Evolutionary conservation across 2,329 filamentous ascomycete genomes (phyloP).

Genomic region (Diplodia intermedia): DNA sequence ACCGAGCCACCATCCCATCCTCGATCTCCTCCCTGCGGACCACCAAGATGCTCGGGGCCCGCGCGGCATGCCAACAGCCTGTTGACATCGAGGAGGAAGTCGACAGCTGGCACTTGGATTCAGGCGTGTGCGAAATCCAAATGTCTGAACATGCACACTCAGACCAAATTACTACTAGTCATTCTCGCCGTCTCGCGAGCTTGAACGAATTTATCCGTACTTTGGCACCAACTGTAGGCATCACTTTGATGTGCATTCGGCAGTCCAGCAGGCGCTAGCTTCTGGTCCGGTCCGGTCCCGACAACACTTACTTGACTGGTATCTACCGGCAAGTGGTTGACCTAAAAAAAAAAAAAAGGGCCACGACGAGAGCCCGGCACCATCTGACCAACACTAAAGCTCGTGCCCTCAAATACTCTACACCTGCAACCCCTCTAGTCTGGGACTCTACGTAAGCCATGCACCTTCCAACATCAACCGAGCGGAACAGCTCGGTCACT

Average conservation of each 20-base stretch:
- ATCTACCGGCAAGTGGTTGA: not conserved
- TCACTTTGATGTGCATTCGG: not conserved
- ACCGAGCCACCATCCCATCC: not conserved
- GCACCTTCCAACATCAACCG: not conserved
- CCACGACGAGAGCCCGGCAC: not conserved
- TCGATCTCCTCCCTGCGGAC: not conserved
- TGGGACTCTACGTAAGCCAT: not conserved
- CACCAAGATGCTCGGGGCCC: not conserved
- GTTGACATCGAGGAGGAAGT: not conserved
- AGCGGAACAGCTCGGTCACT: not conserved
- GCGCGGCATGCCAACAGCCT: not conserved
- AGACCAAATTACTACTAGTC: not conserved
- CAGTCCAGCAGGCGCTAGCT: not conserved
- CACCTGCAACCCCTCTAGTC: not conserved
- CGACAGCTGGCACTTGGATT: not conserved
- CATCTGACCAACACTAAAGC: not conserved
- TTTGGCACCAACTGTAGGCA: not conserved
- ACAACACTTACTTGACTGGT: not conserved
- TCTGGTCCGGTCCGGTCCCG: not conserved
- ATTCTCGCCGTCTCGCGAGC: not conserved
- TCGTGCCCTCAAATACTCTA: not conserved
- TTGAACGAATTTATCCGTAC: not conserved
- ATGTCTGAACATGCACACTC: not conserved
- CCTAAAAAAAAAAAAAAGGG: not conserved
- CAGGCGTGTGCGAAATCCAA: not conserved